Evolutionary conservation across 2,329 filamentous ascomycete genomes (phyloP).

Genomic region (Penicillium sp.): DNA sequence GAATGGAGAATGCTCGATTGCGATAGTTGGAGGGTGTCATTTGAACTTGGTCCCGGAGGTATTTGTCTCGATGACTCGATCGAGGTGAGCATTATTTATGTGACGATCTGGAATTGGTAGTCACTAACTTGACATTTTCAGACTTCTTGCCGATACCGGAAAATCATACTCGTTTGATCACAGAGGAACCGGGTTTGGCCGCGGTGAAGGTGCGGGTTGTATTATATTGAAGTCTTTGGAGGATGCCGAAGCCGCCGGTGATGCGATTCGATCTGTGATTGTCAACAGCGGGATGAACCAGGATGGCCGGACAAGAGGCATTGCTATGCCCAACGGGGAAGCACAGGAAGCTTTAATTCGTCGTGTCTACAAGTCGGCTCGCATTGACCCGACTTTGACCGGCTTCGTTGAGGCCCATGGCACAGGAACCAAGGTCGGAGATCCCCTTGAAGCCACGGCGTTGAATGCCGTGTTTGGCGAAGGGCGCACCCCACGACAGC

Average conservation of each 20-base stretch:
- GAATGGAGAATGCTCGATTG: slow-evolving; percentile 21
- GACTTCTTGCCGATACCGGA: slow-evolving; percentile 22
- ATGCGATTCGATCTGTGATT: slow-evolving; percentile 20
- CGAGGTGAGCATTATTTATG: slow-evolving; percentile 10
- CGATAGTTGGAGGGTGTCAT: slow-evolving; percentile 27
- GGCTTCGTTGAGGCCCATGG: slow-evolving; percentile 42
- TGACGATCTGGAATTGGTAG: neutral
- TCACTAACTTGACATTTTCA: neutral
- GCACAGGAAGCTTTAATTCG: slow-evolving; percentile 40
- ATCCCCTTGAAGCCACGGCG: slow-evolving; percentile 27
- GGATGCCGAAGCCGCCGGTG: slow-evolving; percentile 24
- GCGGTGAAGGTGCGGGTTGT: slow-evolving; percentile 34
- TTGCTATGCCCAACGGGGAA: slow-evolving; percentile 38
- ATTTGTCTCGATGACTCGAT: slow-evolving; percentile 22
- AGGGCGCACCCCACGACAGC: slow-evolving; percentile 16
- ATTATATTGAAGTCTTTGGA: slow-evolving; percentile 23
- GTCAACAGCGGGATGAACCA: slow-evolving; percentile 21
- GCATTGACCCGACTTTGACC: slow-evolving; percentile 28
- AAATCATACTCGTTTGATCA: slow-evolving; percentile 25
- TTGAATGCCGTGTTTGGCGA: slow-evolving; percentile 20
- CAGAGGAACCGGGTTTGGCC: slow-evolving; percentile 25
- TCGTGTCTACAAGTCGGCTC: slow-evolving; percentile 33
- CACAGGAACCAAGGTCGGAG: slow-evolving; percentile 38
- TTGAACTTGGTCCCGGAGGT: slow-evolving; percentile 23
- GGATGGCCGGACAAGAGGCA: slow-evolving; percentile 30